Base-by-base conservation (phyloP, 306 rosid genomes). In the Inga oerstediana region DNA sequence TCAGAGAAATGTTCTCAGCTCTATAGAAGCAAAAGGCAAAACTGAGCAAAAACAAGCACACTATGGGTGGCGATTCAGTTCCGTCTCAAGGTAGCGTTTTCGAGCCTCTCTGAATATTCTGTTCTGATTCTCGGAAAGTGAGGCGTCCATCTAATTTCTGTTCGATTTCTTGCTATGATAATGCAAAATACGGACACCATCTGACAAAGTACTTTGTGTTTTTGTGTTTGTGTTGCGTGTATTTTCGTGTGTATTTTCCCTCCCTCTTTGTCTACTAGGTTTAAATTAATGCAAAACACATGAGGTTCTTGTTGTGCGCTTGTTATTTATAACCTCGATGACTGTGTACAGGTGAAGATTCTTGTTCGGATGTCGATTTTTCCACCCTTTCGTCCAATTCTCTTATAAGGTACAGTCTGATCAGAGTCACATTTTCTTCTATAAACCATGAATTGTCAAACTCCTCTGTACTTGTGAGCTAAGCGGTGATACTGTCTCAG, bases 261-360 rank as follows among this genome's bases (percentile, higher is more conserved):
- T n/a, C 19, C 17, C 10, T 9, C 35, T 71, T 41, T 41, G 1
- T 43, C 54, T 48, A 45, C 48, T 39, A 19, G 41, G 13, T 8
- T 43, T 22, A 71, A n/a, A n/a, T 5, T 44, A 20, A 70, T 41
- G 32, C 52, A 11, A 39, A 44, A 20, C 17, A n/a, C 22, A 35
- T 54, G 64, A 62, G 76, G 8, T 1, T 30, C 22, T 37, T 52
- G 59, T 68, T 77, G 58, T 72, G 34, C 45, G 35, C 15, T 13
- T 19, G 48, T 19, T 68, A 39, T 58, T 32, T 52, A 20, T 27
- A 6, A 43, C n/a, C 39, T 13, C 19, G 51, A 48, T 67, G 54
- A n/a, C 35, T 14, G 79, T 75, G 72, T 88, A 79, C 87, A 89
- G 89, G 79, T 22, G 86, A 85, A 81, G 89, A 68, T 77, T 90